Evolutionary conservation across 441 rosid species (phyloP), one percentile per base, ranked within the genome.

Genomic region (Populus tomentosa): DNA sequence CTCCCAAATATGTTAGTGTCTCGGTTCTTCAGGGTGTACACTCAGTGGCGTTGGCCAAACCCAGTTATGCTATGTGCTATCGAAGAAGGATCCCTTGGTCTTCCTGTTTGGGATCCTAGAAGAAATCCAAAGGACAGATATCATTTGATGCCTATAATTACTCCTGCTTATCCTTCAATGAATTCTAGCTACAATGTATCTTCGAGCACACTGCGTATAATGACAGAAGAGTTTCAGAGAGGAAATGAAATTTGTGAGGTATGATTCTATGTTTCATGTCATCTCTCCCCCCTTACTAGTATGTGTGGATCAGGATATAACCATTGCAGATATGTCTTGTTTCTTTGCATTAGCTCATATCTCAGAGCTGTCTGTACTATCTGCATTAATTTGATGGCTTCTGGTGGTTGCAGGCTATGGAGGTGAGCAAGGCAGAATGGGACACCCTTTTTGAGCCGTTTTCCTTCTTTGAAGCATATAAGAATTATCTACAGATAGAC

Each of bases 11-110:
- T 94, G 98, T 80, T 95, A 80, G 95, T 90, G 61, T 89, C 97
- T 84, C 92, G 97, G 74, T 95, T 95, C 89, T 95, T 95, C 80
- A 88, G 95, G 88, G 99, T 95, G 62, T 95, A 88, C 80, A 92
- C 90, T 36, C 95, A 91, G 79, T 95, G 99, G 98, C 97, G 97
- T 38, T 95, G 98, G 99, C 97, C 99, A 67, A 95, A 94, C 80
- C 98, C 98, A 7, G 97, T 95, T 40, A 84, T 95, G 93, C 95
- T 95, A 69, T 95, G 97, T 84, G 81, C 88, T 4, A 95, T 94
- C 67, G 97, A 90, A 79, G 99, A 91, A 84, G 88, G 99, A 71
- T 81, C 95, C 70, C 92, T 92, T 73, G 98, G 99, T 74, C 92
- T 92, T 84, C 97, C 88, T 84, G 87, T 94, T 86, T 96, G 98